These are phyloP conservation scores for Trichoderma cornu-damae DNA, from an alignment of 2,329 filamentous ascomycete genomes.

Conservation along the genomic window DNA sequence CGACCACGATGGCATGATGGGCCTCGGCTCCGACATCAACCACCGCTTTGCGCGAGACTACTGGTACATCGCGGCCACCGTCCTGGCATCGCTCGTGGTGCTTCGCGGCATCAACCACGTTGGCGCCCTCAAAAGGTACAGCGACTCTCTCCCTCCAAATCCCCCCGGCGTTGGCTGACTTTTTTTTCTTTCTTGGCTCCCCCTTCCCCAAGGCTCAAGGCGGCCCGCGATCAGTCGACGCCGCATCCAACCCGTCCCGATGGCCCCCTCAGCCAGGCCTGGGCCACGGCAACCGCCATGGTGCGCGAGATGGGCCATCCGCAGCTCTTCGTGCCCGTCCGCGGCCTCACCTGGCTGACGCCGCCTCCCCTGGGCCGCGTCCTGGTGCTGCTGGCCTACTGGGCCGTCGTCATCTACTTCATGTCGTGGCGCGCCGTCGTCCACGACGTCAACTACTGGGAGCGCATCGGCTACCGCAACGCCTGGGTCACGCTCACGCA, in stretches of 20 bases:
- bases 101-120: constrained; percentile 42
- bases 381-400: constrained; percentile 51
- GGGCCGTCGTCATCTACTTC: constrained; percentile 55
- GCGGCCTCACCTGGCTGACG: constrained; percentile 50
- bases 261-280: constrained; percentile 43
- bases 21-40: constrained; percentile 42
- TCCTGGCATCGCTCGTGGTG: constrained; percentile 39
- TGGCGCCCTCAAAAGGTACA: constrained; percentile 41
- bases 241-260: constrained; percentile 49
- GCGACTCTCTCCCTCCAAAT: too few species aligned
- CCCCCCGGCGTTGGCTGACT: too few species aligned
- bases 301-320: constrained; percentile 53
- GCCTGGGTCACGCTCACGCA: constrained; percentile 63
- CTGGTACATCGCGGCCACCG: constrained; percentile 54
- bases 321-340: constrained; percentile 45
- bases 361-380: constrained; percentile 55
- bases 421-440: constrained; percentile 46
- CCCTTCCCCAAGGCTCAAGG: constrained; percentile 50
- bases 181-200: too few species aligned
- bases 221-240: constrained; percentile 39
- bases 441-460: constrained; percentile 53
- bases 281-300: constrained; percentile 56
- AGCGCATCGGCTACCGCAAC: constrained; percentile 62
- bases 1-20: constrained; percentile 32
- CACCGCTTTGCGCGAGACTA: constrained; percentile 49